phyloP scores from a whole-genome alignment of 208 protist genomes.

The Acanthamoeba culbertsoni region DNA sequence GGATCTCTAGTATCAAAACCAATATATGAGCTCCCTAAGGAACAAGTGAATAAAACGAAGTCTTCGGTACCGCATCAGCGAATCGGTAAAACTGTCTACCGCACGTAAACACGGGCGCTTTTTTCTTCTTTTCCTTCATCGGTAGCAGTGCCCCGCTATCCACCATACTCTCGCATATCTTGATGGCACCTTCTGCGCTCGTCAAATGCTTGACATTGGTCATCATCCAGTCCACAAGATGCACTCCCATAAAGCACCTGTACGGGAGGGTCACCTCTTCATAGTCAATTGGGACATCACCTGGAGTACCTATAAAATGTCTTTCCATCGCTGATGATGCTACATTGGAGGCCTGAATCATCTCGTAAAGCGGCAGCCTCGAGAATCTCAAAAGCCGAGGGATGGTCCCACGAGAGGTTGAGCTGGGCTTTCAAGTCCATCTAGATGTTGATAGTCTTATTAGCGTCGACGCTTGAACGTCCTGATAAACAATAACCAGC shows the following conservation, averaged over 20 bases:
- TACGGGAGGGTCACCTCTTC: neutral
- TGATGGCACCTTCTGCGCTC: neutral
- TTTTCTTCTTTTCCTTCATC: neutral
- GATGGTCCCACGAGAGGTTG: neutral
- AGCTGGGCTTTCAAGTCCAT: neutral
- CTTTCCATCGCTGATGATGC: neutral
- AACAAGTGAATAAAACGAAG: neutral
- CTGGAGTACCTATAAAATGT: neutral
- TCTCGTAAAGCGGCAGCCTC: neutral
- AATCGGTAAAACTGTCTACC: neutral
- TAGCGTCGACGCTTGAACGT: neutral
- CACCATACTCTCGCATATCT: neutral
- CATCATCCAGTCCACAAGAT: constrained; percentile 2
- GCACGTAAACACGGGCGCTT: neutral
- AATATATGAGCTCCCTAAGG: too few species aligned
- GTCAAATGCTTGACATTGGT: neutral
- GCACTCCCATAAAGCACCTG: constrained; percentile 25
- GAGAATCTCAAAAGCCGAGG: neutral
- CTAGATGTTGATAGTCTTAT: neutral
- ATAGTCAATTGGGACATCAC: too few species aligned
- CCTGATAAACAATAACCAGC: neutral
- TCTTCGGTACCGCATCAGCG: neutral
- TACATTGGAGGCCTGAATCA: neutral
- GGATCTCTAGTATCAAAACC: too few species aligned
- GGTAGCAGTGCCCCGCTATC: neutral